Percentiles rank a stretch among this genome's conserved stretches.
Conservation (phyloP, 768 basidiomycete genomes). For the Mycena galopus region DNA sequence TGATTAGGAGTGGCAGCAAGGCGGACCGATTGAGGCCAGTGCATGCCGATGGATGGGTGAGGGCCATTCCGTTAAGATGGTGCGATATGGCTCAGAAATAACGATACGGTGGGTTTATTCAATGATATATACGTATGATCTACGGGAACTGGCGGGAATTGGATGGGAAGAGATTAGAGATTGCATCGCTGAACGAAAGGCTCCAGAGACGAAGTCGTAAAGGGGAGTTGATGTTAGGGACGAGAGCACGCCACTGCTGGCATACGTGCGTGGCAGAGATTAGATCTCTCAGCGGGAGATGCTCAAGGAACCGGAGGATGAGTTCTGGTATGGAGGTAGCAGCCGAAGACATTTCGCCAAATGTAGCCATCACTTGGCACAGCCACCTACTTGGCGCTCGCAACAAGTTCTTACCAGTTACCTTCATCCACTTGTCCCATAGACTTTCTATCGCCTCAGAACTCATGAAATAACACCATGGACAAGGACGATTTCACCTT, state of each 20-base stretch:
- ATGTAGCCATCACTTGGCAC: not conserved
- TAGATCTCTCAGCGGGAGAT: constrained; percentile 16
- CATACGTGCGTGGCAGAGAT: constrained; percentile 22
- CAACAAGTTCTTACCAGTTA: too few species aligned
- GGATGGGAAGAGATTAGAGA: not conserved
- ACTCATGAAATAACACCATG: constrained; percentile 46
- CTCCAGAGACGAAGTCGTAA: constrained; percentile 17
- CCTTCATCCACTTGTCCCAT: too few species aligned
- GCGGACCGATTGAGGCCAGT: constrained; percentile 30
- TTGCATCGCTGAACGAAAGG: not conserved
- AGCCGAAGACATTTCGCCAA: too few species aligned
- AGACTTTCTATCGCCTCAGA: too few species aligned
- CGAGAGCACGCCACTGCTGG: constrained; percentile 22
- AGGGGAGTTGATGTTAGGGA: constrained; percentile 17
- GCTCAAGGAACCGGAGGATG: constrained; percentile 23
- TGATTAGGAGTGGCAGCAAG: constrained; percentile 4
- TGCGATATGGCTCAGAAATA: constrained; percentile 27
- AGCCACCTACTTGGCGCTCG: not conserved
- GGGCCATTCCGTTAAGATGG: constrained; percentile 28
- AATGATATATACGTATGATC: constrained; percentile 8
- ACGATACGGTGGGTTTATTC: not conserved
- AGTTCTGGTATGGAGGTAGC: too few species aligned
- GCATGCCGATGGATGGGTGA: constrained; percentile 22
- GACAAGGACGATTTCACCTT: constrained; percentile 89
- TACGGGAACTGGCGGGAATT: not conserved